Evolutionary conservation across 177 flowering plant genomes (phyloP).

Genomic region (Vitis hybrid): DNA sequence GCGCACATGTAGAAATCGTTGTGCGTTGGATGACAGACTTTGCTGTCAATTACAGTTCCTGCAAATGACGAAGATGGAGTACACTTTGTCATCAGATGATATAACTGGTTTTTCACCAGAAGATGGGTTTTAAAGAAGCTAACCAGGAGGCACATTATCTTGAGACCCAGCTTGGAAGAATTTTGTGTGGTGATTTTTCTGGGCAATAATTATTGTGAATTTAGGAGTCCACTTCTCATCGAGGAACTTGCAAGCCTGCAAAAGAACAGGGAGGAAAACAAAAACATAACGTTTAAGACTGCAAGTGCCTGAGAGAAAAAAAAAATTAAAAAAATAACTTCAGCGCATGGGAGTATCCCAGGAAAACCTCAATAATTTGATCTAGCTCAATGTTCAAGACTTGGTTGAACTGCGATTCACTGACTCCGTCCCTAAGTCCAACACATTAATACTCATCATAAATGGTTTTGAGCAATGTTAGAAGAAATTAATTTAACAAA

Average conservation of each 20-base stretch:
- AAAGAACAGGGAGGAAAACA: not conserved
- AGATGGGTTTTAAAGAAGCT: not conserved
- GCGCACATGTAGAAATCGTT: slow-evolving; percentile 64
- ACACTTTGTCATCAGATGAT: too few species aligned
- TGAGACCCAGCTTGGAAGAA: slow-evolving; percentile 13
- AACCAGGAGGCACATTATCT: slow-evolving; percentile 20
- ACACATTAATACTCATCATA: too few species aligned
- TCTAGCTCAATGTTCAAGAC: slow-evolving; percentile 21
- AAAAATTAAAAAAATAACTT: too few species aligned
- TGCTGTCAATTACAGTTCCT: slow-evolving; percentile 56
- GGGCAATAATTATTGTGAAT: slow-evolving; percentile 11
- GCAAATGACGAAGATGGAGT: slow-evolving; percentile 1
- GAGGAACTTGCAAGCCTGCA: slow-evolving; percentile 12
- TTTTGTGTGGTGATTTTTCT: slow-evolving; percentile 19
- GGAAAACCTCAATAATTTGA: slow-evolving; percentile 17
- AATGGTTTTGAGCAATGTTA: too few species aligned
- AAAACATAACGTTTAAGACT: not conserved
- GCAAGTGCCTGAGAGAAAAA: too few species aligned
- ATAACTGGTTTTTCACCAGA: not conserved
- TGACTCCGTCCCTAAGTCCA: slow-evolving; percentile 18
- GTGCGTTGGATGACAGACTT: slow-evolving; percentile 50
- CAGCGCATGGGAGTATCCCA: too few species aligned
- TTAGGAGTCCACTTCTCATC: slow-evolving; percentile 12
- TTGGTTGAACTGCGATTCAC: slow-evolving; percentile 22
- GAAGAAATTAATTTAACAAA: too few species aligned